Evolutionary conservation across 2,329 filamentous ascomycete species (phyloP).

Genomic region (Arthrobotrys entomopaga): DNA sequence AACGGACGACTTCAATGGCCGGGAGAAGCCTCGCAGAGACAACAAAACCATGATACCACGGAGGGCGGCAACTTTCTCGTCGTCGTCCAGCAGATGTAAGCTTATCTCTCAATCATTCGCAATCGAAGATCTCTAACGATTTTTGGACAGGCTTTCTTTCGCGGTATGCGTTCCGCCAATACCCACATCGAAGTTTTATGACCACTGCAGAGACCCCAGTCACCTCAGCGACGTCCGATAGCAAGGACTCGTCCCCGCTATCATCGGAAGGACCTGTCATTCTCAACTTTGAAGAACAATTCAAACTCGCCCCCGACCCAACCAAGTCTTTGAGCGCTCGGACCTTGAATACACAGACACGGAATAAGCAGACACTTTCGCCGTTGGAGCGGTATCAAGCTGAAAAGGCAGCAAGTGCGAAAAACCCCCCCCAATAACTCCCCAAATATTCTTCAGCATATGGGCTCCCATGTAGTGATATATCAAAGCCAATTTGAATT

Average conservation of each 20-base stretch:
- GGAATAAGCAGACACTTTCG: slow-evolving; percentile 4
- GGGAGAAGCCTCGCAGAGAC: slow-evolving; percentile 23
- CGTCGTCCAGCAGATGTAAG: slow-evolving; percentile 7
- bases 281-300: slow-evolving; percentile 41
- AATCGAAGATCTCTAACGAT: not conserved
- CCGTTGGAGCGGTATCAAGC: slow-evolving; percentile 35
- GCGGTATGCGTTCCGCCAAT: slow-evolving; percentile 10
- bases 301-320: slow-evolving; percentile 13
- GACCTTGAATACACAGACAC: not conserved
- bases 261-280: slow-evolving; percentile 36
- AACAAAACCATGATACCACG: slow-evolving; percentile 51
- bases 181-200: slow-evolving; percentile 16
- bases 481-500: not conserved
- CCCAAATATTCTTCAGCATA: no score
- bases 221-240: not conserved
- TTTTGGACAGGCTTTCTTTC: slow-evolving; percentile 14
- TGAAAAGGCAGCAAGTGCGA: slow-evolving; percentile 39
- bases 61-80: slow-evolving; percentile 29
- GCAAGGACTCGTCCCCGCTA: not conserved
- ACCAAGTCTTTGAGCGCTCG: not conserved
- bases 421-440: no score
- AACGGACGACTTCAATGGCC: slow-evolving; percentile 26
- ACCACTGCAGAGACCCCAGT: slow-evolving; percentile 12
- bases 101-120: no score
- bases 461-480: no score